These are phyloP conservation scores for Lavandula angustifolia DNA, from an alignment of 257 asterid genomes.

Conservation along the genomic window DNA sequence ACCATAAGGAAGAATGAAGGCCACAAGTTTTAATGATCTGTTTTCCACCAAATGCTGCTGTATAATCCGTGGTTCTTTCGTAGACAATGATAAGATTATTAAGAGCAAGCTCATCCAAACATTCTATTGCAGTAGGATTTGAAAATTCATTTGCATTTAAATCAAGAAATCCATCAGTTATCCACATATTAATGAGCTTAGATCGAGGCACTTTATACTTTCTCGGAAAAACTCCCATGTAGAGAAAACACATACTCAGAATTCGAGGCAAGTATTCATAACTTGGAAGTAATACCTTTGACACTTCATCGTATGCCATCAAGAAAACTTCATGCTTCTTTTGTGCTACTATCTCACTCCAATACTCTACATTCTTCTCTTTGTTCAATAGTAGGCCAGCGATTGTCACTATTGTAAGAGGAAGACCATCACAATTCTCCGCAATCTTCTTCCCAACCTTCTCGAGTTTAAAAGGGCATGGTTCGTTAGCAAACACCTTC, in stretches of 20 bases:
- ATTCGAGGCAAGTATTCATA: not conserved
- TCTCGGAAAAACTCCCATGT: not conserved
- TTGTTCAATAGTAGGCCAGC: not conserved
- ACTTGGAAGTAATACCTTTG: slow-evolving; percentile 12
- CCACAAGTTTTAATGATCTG: slow-evolving; percentile 1
- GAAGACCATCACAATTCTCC: slow-evolving; percentile 28
- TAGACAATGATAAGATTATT: not conserved
- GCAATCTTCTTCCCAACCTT: slow-evolving; percentile 15
- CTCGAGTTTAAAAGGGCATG: slow-evolving; percentile 6
- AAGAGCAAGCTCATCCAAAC: not conserved
- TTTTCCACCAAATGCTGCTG: not conserved
- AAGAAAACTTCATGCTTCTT: not conserved
- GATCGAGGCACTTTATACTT: not conserved
- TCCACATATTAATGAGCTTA: slow-evolving; percentile 5
- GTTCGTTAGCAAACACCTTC: slow-evolving; percentile 12
- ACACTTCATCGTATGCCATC: slow-evolving; percentile 11
- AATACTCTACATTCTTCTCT: slow-evolving; percentile 1
- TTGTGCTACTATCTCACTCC: not conserved
- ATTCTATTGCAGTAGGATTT: not conserved
- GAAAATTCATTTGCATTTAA: not conserved
- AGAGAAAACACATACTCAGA: slow-evolving; percentile 9
- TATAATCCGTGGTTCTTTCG: not conserved
- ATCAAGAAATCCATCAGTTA: slow-evolving; percentile 9
- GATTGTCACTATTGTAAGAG: not conserved
- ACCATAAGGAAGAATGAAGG: not conserved